phyloP scores from a whole-genome alignment of 768 basidiomycete genomes.

The Hemileccinum rubropunctum region DNA sequence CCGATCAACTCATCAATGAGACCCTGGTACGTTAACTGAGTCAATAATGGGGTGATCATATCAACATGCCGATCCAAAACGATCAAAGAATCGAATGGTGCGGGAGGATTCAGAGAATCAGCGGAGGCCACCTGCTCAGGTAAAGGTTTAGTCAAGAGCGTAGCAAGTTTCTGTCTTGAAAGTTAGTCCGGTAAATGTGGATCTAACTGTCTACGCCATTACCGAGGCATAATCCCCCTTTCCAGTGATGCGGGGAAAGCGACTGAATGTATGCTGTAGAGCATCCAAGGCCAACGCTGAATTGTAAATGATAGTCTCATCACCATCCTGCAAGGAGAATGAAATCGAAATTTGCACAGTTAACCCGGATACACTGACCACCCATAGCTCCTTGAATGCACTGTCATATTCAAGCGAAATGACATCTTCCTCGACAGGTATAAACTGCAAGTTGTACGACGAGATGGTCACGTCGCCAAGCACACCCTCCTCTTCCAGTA shows the following conservation, averaged over 20 bases:
- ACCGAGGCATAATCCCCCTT: constrained; percentile 89
- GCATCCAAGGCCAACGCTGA: constrained; percentile 83
- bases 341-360: neutral
- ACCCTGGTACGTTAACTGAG: constrained; percentile 95
- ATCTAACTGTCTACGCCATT: constrained; percentile 18
- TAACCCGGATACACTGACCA: constrained; percentile 51
- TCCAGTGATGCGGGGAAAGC: constrained; percentile 87
- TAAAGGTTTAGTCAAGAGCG: constrained; percentile 61
- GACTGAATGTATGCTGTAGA: constrained; percentile 81
- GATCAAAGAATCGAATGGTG: constrained; percentile 80
- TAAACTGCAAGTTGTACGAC: constrained; percentile 89
- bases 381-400: constrained; percentile 87
- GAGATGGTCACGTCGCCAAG: constrained; percentile 89
- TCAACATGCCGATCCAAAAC: constrained; percentile 89
- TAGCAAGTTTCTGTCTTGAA: constrained; percentile 63
- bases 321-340: constrained; percentile 66
- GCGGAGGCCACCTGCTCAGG: constrained; percentile 43
- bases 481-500: constrained; percentile 96
- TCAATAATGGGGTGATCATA: constrained; percentile 93
- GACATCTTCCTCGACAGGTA: constrained; percentile 91
- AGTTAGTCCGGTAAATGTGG: constrained; percentile 8
- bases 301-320: constrained; percentile 87
- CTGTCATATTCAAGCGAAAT: constrained; percentile 85
- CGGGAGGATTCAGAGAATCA: constrained; percentile 44
- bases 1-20: constrained; percentile 91